Base-by-base conservation (phyloP, 1,139 yeast species). In the Pichia sp. region DNA sequence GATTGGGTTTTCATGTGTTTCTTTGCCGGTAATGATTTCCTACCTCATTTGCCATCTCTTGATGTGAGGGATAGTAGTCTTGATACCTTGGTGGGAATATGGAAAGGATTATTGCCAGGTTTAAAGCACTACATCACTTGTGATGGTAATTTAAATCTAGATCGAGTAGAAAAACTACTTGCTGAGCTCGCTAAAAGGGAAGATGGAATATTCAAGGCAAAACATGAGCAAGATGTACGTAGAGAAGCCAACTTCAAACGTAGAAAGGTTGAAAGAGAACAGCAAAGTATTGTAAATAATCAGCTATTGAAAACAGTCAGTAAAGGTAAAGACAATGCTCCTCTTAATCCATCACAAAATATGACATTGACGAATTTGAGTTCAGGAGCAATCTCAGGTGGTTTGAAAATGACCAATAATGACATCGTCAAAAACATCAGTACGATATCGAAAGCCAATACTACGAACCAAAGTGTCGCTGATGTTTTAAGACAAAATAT, bases 1-100 rank as follows among this genome's bases (percentile, higher is more conserved):
- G 99, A 95, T 72, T 95, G 99, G 99, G 92, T 95, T 16, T 95
- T 95, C 63, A 87, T 95, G 92, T 93, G 98, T 78, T 95, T 95
- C 75, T 95, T 95, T 68, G 96, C 93, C 56, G 99, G 99, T 70
- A 95, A 95, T 68, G 99, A 95, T 81, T 95, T 95, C 77, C 76
- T 95, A 67, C 99, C 99, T 2, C 99, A 93, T 72, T 75, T 95
- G 61, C 99, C 99, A 6, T 85, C 95, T 52, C 77, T 95, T 59
- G 97, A 93, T 67, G 97, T 93, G 47, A 81, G 99, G 63, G 98
- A 95, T 70, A 89, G 90, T 66, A 93, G 97, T 62, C 88, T 93
- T 65, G 97, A 92, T 66, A 76, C 82, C 42, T 73, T 93, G 55
- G 85, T 90, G 8, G 79, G 78, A 45, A 82, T 93, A 50, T 93